Base-by-base conservation (phyloP, 495 filamentous ascomycete species). In the Copromyces sp. region DNA sequence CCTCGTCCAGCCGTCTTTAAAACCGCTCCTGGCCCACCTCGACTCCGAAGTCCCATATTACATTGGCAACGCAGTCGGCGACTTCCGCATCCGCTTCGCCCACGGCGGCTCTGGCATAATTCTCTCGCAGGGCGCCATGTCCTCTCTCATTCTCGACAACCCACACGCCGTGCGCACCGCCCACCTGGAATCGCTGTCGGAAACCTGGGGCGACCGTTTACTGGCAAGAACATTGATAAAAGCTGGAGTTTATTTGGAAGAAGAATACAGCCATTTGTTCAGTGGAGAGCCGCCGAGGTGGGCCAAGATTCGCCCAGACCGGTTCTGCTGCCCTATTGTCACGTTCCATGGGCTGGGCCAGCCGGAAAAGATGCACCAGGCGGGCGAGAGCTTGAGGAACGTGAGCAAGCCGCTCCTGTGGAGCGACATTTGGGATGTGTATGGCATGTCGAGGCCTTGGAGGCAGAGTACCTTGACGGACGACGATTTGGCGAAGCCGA, bases 1-100 rank as follows among this genome's bases (percentile, higher is more conserved):
- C 69, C 68, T 86, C 40, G 76, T 85, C 39, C 82, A 82, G 53
- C 77, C 82, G 11, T 82, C 84, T 9, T 47, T 86, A 32, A 70
- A 74, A 24, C 74, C 81, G 1, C 72, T 86, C 6, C 77, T 86
- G 0, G 76, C 74, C 12, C 82, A 84, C 65, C 76, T 86, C 69
- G 79, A 85, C 71, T 78, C 81, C 12, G 35, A 72, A 5, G 59
- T 77, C n/a, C 79, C 82, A 17, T 78, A 84, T 32, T 85, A 84
- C 73, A 72, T 86, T n/a, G 84, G 84, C n/a, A 86, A 84, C 68
- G 82, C 83, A 3, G 83, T 85, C 3, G 84, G 84, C 37, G 84
- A 84, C 69, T 86, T 80, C 74, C 79, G 79, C 39, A 77, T 76
- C 3, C 82, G 84, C 68, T 86, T 86, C 73, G 83, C 84, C 16